Base-by-base conservation (phyloP, 805 yeast species). In the Phaffomyces opuntiae region DNA sequence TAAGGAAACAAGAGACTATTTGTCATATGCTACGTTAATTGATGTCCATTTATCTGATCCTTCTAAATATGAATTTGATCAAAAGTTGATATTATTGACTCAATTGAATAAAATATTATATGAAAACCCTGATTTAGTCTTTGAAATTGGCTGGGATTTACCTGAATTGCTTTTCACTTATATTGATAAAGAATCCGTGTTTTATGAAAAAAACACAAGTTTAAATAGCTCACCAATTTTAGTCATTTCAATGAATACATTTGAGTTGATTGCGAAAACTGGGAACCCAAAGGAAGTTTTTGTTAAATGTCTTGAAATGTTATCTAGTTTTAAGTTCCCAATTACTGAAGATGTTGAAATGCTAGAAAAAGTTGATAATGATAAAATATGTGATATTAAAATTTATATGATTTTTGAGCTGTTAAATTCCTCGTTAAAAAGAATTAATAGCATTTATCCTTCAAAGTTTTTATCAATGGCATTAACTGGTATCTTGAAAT, bases 71-170 rank as follows among this genome's bases (percentile, higher is more conserved):
- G 53, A 72, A 11, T 62, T 64, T 37, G 74, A 67, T 0, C 87
- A 86, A 43, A 74, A 77, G 45, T 68, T 65, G 2, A 45, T 52
- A 42, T 59, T 86, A n/a, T 62, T 88, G 40, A 63, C 59, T 0
- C 64, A 67, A 4, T 52, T 89, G 13, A 53, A 63, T 11, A 67
- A 64, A 0, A 65, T 79, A 0, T 62, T 87, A 31, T 55, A 57
- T 11, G 63, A 58, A 0, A 61, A 83, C 57, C 68, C 71, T 16
- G 73, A 72, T 11, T 63, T 87, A 29, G 68, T 80, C 0, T 70
- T 74, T 38, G 84, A 82, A 53, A 78, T 89, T 49, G 96, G 95
- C 2, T 90, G 97, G 97, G 97, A 90, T 62, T 59, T 90, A n/a
- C 96, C 96, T 1, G 74, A 73, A 31, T 64, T 86, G 42, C 53